Conservation (phyloP, 2,329 filamentous ascomycete species). For the Eutypa lata region DNA sequence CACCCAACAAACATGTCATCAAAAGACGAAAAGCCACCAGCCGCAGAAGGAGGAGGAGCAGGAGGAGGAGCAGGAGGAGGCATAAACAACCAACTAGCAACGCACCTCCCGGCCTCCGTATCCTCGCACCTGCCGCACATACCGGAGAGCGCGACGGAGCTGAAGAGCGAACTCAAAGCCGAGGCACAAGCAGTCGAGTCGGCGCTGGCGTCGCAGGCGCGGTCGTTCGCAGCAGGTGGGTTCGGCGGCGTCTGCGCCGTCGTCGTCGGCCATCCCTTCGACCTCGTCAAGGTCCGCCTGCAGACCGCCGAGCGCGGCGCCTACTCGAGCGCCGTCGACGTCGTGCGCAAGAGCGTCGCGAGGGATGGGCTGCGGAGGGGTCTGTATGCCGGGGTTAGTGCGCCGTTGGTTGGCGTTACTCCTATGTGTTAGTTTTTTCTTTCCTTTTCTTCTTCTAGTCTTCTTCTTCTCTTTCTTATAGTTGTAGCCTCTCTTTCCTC, state of each 20-base stretch:
- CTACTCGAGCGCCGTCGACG: slow-evolving; percentile 86
- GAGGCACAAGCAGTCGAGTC: slow-evolving; percentile 40
- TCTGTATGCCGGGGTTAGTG: slow-evolving; percentile 94
- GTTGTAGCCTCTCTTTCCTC: too few relatives aligned
- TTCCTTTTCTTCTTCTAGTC: too few relatives aligned
- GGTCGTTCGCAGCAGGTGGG: slow-evolving; percentile 83
- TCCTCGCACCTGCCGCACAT: slow-evolving; percentile 39
- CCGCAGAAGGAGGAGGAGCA: neutral
- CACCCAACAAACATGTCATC: neutral
- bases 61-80: slow-evolving; percentile 3
- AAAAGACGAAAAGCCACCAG: neutral
- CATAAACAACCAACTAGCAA: slow-evolving; percentile 28
- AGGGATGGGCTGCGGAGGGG: slow-evolving; percentile 78
- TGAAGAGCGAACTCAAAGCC: slow-evolving; percentile 41
- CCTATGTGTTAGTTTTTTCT: slow-evolving; percentile 99
- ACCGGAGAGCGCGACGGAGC: slow-evolving; percentile 28
- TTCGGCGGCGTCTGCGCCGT: slow-evolving; percentile 94
- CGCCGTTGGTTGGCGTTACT: slow-evolving; percentile 90
- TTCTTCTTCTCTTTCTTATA: too few relatives aligned
- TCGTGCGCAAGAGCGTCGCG: slow-evolving; percentile 83
- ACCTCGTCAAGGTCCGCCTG: slow-evolving; percentile 94
- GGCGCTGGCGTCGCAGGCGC: slow-evolving; percentile 53
- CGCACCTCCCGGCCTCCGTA: slow-evolving; percentile 19
- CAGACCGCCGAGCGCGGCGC: slow-evolving; percentile 95
- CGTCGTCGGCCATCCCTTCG: slow-evolving; percentile 92